Percentiles rank a stretch among this genome's conserved stretches.
These are phyloP conservation scores for Trichocladium uniseriatum DNA, from an alignment of 495 filamentous ascomycete species.

Conservation along the genomic window DNA sequence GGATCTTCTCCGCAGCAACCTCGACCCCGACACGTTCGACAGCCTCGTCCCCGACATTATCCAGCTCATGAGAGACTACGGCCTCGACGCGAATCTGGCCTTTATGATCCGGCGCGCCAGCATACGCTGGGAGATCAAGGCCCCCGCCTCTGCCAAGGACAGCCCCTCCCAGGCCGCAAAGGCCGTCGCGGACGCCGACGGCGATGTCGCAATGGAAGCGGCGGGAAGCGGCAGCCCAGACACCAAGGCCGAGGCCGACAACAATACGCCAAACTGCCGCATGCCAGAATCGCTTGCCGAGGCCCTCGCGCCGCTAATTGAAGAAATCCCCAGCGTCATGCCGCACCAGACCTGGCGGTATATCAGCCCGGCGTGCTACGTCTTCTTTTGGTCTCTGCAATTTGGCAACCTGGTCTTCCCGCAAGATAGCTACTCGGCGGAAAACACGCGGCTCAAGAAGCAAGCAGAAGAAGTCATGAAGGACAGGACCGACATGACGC, in stretches of 20 bases:
- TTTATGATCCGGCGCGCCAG: slow-evolving; percentile 78
- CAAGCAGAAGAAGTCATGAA: slow-evolving; percentile 52
- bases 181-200: slow-evolving; percentile 29
- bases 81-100: slow-evolving; percentile 70
- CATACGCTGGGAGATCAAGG: slow-evolving; percentile 41
- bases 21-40: slow-evolving; percentile 72
- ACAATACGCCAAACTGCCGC: slow-evolving; percentile 18
- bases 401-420: slow-evolving; percentile 71
- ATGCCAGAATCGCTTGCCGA: slow-evolving; percentile 54
- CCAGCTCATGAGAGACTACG: slow-evolving; percentile 66
- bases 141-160: slow-evolving; percentile 14
- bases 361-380: slow-evolving; percentile 69
- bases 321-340: slow-evolving; percentile 52
- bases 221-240: slow-evolving; percentile 15
- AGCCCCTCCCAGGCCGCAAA: slow-evolving; percentile 18
- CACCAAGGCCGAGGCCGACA: slow-evolving; percentile 12
- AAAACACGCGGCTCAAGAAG: slow-evolving; percentile 53
- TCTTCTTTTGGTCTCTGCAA: slow-evolving; percentile 87
- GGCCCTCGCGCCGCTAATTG: slow-evolving; percentile 66
- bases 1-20: slow-evolving; percentile 72
- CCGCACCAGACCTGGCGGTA: slow-evolving; percentile 54
- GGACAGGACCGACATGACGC: slow-evolving; percentile 62
- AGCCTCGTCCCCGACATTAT: slow-evolving; percentile 65
- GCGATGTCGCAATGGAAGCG: slow-evolving; percentile 32
- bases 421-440: slow-evolving; percentile 61